These are phyloP conservation scores for Cichorium intybus DNA, from an alignment of 140 eudicot species.

Conservation along the genomic window DNA sequence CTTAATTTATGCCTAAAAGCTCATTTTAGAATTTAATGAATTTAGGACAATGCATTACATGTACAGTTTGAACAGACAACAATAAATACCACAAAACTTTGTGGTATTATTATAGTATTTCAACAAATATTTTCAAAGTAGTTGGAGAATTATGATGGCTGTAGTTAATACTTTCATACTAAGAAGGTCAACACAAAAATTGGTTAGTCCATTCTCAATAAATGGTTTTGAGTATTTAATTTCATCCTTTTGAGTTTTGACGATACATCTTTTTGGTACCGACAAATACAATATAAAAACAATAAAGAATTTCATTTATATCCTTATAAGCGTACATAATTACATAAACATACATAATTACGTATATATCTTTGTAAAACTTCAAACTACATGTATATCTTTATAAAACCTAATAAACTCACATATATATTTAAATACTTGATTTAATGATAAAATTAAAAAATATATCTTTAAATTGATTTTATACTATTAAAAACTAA, in stretches of 20 bases:
- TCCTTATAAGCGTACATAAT: too few species aligned
- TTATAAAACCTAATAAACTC: too few species aligned
- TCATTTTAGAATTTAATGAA: not conserved
- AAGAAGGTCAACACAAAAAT: conserved; percentile 14
- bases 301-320: too few species aligned
- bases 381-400: too few species aligned
- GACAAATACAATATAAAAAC: too few species aligned
- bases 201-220: conserved; percentile 12
- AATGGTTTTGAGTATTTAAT: conserved; percentile 21
- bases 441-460: too few species aligned
- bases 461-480: too few species aligned
- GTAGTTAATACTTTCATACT: conserved; percentile 25
- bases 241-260: not conserved
- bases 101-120: not conserved
- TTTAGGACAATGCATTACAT: not conserved
- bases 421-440: too few species aligned
- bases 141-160: conserved; percentile 31
- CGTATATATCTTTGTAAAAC: too few species aligned
- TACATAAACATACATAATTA: too few species aligned
- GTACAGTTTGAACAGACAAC: not conserved
- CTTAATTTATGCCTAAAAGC: not conserved
- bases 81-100: conserved; percentile 1
- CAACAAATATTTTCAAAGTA: conserved; percentile 2
- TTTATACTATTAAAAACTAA: too few species aligned
- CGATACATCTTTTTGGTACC: too few species aligned